These are phyloP conservation scores for Evansstolkia leycettana DNA, from an alignment of 495 filamentous ascomycete species.

Conservation along the genomic window DNA sequence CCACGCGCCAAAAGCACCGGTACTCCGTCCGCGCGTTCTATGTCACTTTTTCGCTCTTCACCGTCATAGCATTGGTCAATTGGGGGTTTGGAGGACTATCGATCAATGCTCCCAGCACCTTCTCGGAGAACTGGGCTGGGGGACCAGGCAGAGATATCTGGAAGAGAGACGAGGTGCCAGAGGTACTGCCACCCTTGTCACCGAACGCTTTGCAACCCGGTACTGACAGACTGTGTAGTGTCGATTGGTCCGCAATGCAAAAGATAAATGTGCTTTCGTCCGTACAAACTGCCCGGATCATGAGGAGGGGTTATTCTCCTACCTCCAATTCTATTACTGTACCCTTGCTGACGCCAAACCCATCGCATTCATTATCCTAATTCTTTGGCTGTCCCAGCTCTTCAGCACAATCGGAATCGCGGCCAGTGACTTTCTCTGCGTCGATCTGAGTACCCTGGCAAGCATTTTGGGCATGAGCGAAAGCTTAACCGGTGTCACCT, in stretches of 20 bases:
- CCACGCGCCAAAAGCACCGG: slow-evolving; percentile 14
- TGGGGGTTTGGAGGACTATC: slow-evolving; percentile 7
- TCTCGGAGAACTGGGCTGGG: no score
- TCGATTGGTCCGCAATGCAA: slow-evolving; percentile 60
- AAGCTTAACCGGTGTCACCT: slow-evolving; percentile 91
- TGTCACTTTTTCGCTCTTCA: slow-evolving; percentile 19
- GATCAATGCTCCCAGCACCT: not conserved
- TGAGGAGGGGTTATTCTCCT: slow-evolving; percentile 80
- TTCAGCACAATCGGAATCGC: slow-evolving; percentile 99
- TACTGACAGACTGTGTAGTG: slow-evolving; percentile 39
- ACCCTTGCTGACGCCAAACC: slow-evolving; percentile 53
- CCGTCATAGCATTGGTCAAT: slow-evolving; percentile 14
- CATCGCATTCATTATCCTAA: slow-evolving; percentile 63
- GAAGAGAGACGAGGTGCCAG: no score
- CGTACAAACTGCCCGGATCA: slow-evolving; percentile 73
- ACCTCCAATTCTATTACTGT: slow-evolving; percentile 91
- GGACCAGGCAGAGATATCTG: no score
- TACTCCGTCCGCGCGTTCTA: slow-evolving; percentile 29
- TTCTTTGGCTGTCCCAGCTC: slow-evolving; percentile 76
- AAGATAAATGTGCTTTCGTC: slow-evolving; percentile 81
- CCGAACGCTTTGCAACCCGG: no score
- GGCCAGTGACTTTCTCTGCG: slow-evolving; percentile 94
- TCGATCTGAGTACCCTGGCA: slow-evolving; percentile 88
- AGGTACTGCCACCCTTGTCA: no score
- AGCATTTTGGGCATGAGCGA: slow-evolving; percentile 84